These are phyloP conservation scores for Didymella sp. DNA, from an alignment of 2,329 filamentous ascomycete genomes.

Conservation along the genomic window DNA sequence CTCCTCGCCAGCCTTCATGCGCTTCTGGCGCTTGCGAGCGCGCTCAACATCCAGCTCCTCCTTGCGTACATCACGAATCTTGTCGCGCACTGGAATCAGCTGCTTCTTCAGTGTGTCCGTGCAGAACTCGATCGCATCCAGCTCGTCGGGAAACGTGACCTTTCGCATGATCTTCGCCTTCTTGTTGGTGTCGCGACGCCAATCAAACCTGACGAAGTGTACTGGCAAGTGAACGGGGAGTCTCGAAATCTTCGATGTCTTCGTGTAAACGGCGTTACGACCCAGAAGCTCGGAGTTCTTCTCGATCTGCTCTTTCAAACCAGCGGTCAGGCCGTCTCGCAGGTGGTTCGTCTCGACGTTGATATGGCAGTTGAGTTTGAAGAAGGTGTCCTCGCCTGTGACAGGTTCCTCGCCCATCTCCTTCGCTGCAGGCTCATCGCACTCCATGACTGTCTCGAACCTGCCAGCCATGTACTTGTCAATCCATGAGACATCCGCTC, in stretches of 20 bases:
- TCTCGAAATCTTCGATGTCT: conserved; percentile 86
- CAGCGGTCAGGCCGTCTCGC: conserved; percentile 82
- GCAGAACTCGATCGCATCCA: conserved; percentile 94
- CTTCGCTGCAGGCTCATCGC: conserved; percentile 79
- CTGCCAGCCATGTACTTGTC: conserved; percentile 89
- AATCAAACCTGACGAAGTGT: conserved; percentile 98
- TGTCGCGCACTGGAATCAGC: conserved; percentile 91
- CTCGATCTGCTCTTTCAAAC: conserved; percentile 86
- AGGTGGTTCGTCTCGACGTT: conserved; percentile 86
- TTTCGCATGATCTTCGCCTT: conserved; percentile 99
- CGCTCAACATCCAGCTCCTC: conserved; percentile 94
- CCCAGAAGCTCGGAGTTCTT: conserved; percentile 82
- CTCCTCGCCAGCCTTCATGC: conserved; percentile 63
- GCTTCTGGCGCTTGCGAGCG: conserved; percentile 89
- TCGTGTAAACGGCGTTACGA: conserved; percentile 84
- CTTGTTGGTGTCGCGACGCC: conserved; percentile 93
- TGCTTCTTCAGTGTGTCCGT: conserved; percentile 84
- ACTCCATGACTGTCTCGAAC: conserved; percentile 79
- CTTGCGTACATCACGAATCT: conserved; percentile 92
- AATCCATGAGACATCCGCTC: conserved; percentile 71
- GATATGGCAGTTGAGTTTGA: conserved; percentile 97
- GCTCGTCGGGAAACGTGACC: conserved; percentile 91
- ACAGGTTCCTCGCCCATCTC: conserved; percentile 75
- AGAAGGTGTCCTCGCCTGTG: conserved; percentile 74
- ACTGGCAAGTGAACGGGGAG: conserved; percentile 95